Percentiles rank a stretch among this genome's conserved stretches.
Conservation (phyloP, 768 basidiomycete genomes). For the Leccinum variicolor region DNA sequence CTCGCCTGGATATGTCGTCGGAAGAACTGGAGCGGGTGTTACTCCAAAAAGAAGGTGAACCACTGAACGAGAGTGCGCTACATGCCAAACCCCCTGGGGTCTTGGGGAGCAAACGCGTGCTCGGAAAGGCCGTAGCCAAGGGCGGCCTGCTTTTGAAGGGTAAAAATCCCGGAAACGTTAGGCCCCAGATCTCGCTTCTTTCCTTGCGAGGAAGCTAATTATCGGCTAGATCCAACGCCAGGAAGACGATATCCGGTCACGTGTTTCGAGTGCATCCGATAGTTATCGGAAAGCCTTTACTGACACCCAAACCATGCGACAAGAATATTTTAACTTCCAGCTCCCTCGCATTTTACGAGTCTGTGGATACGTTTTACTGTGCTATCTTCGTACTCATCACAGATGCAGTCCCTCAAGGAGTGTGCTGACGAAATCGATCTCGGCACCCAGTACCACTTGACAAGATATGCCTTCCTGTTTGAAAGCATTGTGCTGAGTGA, state of each 20-base stretch:
- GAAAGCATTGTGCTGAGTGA: conserved; percentile 90
- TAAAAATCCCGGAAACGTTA: conserved; percentile 86
- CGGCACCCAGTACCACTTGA: conserved; percentile 96
- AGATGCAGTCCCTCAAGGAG: conserved; percentile 78
- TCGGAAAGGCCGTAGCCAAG: conserved; percentile 90
- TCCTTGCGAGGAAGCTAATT: conserved; percentile 4
- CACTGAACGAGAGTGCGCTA: conserved; percentile 73
- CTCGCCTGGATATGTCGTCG: conserved; percentile 80
- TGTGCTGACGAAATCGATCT: conserved; percentile 95
- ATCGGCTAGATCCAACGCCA: conserved; percentile 72
- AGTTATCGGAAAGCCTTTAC: conserved; percentile 86
- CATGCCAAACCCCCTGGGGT: conserved; percentile 58
- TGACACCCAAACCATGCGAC: conserved; percentile 86
- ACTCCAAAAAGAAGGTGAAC: conserved; percentile 94
- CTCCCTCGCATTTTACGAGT: conserved; percentile 90
- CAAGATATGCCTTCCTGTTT: conserved; percentile 91
- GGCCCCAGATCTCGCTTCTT: conserved; percentile 7
- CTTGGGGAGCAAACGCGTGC: conserved; percentile 70
- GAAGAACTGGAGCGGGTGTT: conserved; percentile 94
- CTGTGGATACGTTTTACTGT: conserved; percentile 30
- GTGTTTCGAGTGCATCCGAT: conserved; percentile 85
- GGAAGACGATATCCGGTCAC: conserved; percentile 88
- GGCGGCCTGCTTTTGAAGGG: conserved; percentile 88
- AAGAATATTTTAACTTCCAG: conserved; percentile 98
- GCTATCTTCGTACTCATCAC: conserved; percentile 8